phyloP scores from a whole-genome alignment of 805 yeast genomes.

The Saccharomycopsis microspora region DNA sequence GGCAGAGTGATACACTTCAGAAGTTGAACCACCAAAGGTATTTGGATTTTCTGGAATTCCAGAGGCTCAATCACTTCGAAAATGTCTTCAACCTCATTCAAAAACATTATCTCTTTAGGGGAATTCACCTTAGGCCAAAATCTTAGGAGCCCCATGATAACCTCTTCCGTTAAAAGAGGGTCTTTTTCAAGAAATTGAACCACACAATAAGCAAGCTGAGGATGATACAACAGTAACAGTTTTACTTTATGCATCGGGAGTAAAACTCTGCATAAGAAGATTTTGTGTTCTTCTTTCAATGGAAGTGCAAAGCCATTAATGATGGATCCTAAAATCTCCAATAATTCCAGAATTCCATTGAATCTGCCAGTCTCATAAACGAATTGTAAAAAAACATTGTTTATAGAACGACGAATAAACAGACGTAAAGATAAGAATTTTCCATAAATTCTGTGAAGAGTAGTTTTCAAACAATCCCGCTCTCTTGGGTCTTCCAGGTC shows the following conservation, averaged over 20 bases:
- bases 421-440: slow-evolving; percentile 84
- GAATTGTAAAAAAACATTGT: slow-evolving; percentile 86
- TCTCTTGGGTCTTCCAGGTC: slow-evolving; percentile 96
- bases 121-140: slow-evolving; percentile 96
- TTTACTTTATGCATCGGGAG: slow-evolving; percentile 90
- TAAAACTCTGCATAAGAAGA: slow-evolving; percentile 74
- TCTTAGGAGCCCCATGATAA: slow-evolving; percentile 83
- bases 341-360: slow-evolving; percentile 89
- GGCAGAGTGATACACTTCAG: slow-evolving; percentile 90
- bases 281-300: slow-evolving; percentile 91
- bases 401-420: slow-evolving; percentile 83
- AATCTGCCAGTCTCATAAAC: slow-evolving; percentile 92
- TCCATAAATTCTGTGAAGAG: slow-evolving; percentile 92
- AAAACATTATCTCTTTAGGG: slow-evolving; percentile 91
- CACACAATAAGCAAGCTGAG: slow-evolving; percentile 93
- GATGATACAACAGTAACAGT: slow-evolving; percentile 82
- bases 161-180: slow-evolving; percentile 85
- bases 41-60: slow-evolving; percentile 84
- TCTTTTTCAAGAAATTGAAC: slow-evolving; percentile 96
- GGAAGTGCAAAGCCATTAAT: slow-evolving; percentile 98
- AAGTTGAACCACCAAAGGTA: slow-evolving; percentile 87
- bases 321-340: slow-evolving; percentile 91
- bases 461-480: slow-evolving; percentile 89
- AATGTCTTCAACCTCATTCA: slow-evolving; percentile 93
- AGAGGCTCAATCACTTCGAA: slow-evolving; percentile 92